Evolutionary conservation across 1,284 basidiomycete species (phyloP).

Genomic region (Sanguinoderma infundibulare): DNA sequence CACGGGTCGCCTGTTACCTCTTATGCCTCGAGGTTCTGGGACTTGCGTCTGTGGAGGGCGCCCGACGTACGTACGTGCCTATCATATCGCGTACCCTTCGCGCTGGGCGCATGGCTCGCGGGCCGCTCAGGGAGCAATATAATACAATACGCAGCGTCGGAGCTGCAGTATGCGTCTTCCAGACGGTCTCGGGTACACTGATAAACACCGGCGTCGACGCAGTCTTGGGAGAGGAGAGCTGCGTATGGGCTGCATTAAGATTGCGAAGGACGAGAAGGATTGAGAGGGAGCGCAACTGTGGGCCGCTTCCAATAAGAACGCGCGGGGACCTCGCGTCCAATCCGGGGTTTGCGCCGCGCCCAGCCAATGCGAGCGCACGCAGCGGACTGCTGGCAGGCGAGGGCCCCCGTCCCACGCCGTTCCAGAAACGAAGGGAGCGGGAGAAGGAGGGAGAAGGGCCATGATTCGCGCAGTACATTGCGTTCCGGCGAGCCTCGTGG

Average conservation of each 20-base stretch:
- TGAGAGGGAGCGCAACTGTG: too few relatives aligned
- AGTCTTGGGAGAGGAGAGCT: neutral
- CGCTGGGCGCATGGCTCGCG: too few relatives aligned
- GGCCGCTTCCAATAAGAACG: neutral
- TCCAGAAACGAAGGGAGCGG: neutral
- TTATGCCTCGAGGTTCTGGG: neutral
- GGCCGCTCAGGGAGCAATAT: too few relatives aligned
- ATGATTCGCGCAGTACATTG: neutral
- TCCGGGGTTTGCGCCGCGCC: neutral
- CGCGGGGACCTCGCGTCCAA: neutral
- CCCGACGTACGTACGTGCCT: too few relatives aligned
- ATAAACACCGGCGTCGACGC: too few relatives aligned
- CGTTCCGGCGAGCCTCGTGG: neutral
- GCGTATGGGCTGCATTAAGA: too few relatives aligned
- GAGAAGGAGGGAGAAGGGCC: neutral
- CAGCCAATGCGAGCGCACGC: neutral
- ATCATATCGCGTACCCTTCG: neutral
- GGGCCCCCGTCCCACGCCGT: neutral
- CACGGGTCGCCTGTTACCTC: neutral
- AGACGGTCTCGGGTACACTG: neutral
- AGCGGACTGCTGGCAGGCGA: too few relatives aligned
- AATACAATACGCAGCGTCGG: too few relatives aligned
- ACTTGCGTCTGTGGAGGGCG: neutral
- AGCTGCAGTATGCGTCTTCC: neutral
- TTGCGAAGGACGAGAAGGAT: too few relatives aligned